Conservation (phyloP, 148 eudicot genomes). For the Chenopodium quinoa region DNA sequence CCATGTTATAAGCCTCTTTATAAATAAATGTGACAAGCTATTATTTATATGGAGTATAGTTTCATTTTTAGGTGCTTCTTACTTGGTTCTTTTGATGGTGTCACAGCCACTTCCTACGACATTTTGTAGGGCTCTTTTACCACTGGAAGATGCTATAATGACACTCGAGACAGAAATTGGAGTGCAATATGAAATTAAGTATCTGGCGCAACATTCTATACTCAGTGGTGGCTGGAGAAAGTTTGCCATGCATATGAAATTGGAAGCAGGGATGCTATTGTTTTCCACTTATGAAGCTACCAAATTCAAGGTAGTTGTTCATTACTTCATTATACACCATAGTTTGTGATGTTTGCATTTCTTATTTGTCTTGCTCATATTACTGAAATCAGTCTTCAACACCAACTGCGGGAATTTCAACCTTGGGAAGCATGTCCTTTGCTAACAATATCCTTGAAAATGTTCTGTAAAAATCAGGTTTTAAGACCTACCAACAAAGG, state of each 20-base stretch:
- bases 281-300: slow-evolving; percentile 47
- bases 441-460: not conserved
- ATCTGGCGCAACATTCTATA: slow-evolving; percentile 36
- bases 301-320: slow-evolving; percentile 51
- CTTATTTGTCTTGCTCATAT: not conserved
- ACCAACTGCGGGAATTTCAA: no score
- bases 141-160: slow-evolving; percentile 34
- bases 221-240: slow-evolving; percentile 68
- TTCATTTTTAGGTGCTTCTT: not conserved
- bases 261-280: slow-evolving; percentile 55
- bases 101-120: slow-evolving; percentile 45
- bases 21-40: not conserved
- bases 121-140: slow-evolving; percentile 47
- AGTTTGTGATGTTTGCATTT: not conserved
- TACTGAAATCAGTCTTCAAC: no score
- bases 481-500: not conserved
- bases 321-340: no score
- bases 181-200: slow-evolving; percentile 38
- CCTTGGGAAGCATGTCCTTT: no score
- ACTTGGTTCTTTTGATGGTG: not conserved
- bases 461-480: not conserved
- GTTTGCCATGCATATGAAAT: slow-evolving; percentile 45
- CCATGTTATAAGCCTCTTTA: not conserved
- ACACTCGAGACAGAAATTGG: slow-evolving; percentile 56
- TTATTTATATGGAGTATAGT: not conserved